phyloP scores from a whole-genome alignment of 2,329 filamentous ascomycete genomes.

The Xylaria sp. region DNA sequence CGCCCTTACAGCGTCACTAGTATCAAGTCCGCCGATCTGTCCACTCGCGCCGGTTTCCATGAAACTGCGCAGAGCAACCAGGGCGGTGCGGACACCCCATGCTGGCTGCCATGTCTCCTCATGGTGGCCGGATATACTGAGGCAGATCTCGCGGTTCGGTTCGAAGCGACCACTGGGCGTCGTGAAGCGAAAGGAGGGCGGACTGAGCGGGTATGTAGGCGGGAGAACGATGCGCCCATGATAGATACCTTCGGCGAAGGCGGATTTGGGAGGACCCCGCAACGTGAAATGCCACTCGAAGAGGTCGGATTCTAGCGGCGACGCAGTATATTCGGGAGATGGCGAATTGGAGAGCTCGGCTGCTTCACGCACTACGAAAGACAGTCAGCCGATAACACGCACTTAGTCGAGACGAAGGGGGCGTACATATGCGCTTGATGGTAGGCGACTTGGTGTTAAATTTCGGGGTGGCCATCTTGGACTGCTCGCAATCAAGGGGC shows the following conservation, averaged over 20 bases:
- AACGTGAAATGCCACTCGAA: conserved; percentile 99
- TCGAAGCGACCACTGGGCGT: conserved; percentile 94
- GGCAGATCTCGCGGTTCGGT: conserved; percentile 94
- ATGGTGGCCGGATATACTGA: conserved; percentile 92
- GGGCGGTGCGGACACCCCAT: conserved; percentile 91
- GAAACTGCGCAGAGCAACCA: conserved; percentile 80
- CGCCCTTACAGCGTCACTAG: conserved; percentile 68
- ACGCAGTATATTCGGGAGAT: conserved; percentile 83
- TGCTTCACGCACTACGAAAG: conserved; percentile 78
- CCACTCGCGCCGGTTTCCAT: conserved; percentile 91
- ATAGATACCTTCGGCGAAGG: conserved; percentile 83
- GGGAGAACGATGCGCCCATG: conserved; percentile 95
- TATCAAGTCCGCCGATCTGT: conserved; percentile 89
- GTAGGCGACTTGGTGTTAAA: conserved; percentile 81
- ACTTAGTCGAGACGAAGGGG: background rate
- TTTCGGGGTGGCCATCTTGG: conserved; percentile 50
- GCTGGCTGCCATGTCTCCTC: conserved; percentile 99
- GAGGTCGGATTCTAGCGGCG: conserved; percentile 85
- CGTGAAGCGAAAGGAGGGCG: conserved; percentile 93
- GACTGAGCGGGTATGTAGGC: conserved; percentile 85
- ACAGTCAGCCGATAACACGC: background rate
- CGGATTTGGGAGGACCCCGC: conserved; percentile 81
- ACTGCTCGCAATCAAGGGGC: background rate
- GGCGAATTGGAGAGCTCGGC: conserved; percentile 81
- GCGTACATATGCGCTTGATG: conserved; percentile 80